These are phyloP conservation scores for Boletus huronensis DNA, from an alignment of 768 basidiomycete species.

Conservation along the genomic window DNA sequence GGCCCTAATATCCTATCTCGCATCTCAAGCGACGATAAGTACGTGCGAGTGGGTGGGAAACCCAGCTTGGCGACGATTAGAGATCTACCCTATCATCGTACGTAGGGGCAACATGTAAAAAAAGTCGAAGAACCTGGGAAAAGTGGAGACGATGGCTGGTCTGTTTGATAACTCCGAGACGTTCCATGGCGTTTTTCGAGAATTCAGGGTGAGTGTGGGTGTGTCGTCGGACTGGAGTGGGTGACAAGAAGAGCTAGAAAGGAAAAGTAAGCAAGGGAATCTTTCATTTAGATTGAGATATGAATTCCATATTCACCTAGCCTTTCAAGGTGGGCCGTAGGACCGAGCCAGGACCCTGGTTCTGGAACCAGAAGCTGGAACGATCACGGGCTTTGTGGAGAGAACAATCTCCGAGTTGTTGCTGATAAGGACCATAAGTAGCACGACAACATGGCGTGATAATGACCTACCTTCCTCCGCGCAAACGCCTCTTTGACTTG, in stretches of 20 bases:
- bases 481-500: slow-evolving; percentile 5
- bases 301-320: no score
- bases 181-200: not conserved
- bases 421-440: not conserved
- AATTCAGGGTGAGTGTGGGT: not conserved
- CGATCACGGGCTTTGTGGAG: no score
- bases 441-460: not conserved
- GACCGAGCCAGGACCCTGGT: not conserved
- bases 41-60: not conserved
- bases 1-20: slow-evolving; percentile 1
- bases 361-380: not conserved
- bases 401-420: not conserved
- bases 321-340: no score
- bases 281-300: not conserved
- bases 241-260: not conserved
- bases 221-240: not conserved
- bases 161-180: not conserved
- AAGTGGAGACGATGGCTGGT: not conserved
- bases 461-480: not conserved
- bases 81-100: not conserved
- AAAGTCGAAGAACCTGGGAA: not conserved
- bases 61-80: slow-evolving; percentile 2
- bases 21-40: slow-evolving; percentile 3
- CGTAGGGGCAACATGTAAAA: not conserved
- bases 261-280: not conserved